Evolutionary conservation across 1,284 basidiomycete species (phyloP).

Genomic region (Irpex rosettiformis): DNA sequence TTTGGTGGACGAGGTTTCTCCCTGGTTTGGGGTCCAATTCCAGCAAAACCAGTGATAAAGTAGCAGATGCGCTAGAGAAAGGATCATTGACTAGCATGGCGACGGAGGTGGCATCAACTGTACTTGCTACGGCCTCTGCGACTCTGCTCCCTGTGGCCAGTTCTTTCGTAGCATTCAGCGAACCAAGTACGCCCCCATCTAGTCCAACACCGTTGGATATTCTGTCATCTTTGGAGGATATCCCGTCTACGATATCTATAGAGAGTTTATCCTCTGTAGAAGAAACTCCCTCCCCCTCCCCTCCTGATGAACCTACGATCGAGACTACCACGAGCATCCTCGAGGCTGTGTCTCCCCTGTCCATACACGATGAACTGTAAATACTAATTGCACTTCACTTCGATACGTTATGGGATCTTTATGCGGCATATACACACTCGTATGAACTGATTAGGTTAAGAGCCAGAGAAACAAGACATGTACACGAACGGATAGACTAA

Average conservation of each 20-base stretch:
- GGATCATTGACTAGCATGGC: conserved; percentile 8
- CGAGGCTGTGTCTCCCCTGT: neutral
- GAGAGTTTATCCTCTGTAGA: neutral
- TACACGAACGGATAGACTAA: too few species aligned
- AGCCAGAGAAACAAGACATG: too few species aligned
- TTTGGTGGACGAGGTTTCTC: conserved; percentile 78
- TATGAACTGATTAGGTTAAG: too few species aligned
- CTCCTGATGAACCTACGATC: neutral
- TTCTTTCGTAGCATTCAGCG: neutral
- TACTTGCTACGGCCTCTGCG: neutral
- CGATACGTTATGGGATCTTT: too few species aligned
- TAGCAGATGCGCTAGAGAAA: conserved; percentile 24
- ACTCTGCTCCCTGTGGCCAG: neutral
- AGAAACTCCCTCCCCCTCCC: neutral
- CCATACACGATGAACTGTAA: neutral
- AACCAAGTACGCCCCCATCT: neutral
- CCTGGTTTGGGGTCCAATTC: conserved; percentile 32
- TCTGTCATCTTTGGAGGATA: neutral
- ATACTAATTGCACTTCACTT: neutral
- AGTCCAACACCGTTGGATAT: neutral
- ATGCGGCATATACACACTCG: too few species aligned
- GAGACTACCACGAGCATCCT: neutral
- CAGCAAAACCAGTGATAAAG: conserved; percentile 14
- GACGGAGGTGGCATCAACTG: neutral
- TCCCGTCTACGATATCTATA: neutral